phyloP scores from a whole-genome alignment of 2,329 filamentous ascomycete genomes.

The Tolypocladium paradoxum region DNA sequence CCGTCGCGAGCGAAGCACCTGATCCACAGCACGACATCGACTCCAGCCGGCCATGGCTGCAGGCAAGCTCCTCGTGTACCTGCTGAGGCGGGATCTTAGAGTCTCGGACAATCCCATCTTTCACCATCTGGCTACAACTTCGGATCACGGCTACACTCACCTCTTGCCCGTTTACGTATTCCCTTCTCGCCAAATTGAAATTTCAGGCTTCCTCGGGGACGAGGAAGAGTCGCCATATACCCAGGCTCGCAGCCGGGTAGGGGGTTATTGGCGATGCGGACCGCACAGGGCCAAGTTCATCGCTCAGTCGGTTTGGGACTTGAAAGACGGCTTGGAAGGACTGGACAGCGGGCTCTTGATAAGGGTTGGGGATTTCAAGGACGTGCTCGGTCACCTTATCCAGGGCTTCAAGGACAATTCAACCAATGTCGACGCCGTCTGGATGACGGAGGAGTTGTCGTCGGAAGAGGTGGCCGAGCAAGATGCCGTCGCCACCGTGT shows the following conservation, averaged over 20 bases:
- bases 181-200: constrained; percentile 59
- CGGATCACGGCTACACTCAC: constrained; percentile 50
- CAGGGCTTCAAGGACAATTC: constrained; percentile 30
- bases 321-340: constrained; percentile 51
- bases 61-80: constrained; percentile 52
- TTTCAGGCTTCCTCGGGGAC: constrained; percentile 58
- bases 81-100: constrained; percentile 63
- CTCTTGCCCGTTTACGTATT: constrained; percentile 63
- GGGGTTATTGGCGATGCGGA: constrained; percentile 63
- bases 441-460: constrained; percentile 64
- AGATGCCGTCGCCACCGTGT: constrained; percentile 38
- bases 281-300: constrained; percentile 62
- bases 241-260: constrained; percentile 54
- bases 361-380: constrained; percentile 49
- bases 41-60: constrained; percentile 16
- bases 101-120: constrained; percentile 66
- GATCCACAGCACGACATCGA: not conserved
- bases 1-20: not conserved
- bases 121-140: constrained; percentile 39
- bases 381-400: constrained; percentile 50
- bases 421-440: constrained; percentile 49
- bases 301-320: constrained; percentile 60
- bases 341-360: constrained; percentile 52
- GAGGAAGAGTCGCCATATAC: constrained; percentile 52
- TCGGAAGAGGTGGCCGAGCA: constrained; percentile 61